Evolutionary conservation across 1,284 basidiomycete genomes (phyloP).

Genomic region (Leccinum pallidistipes): DNA sequence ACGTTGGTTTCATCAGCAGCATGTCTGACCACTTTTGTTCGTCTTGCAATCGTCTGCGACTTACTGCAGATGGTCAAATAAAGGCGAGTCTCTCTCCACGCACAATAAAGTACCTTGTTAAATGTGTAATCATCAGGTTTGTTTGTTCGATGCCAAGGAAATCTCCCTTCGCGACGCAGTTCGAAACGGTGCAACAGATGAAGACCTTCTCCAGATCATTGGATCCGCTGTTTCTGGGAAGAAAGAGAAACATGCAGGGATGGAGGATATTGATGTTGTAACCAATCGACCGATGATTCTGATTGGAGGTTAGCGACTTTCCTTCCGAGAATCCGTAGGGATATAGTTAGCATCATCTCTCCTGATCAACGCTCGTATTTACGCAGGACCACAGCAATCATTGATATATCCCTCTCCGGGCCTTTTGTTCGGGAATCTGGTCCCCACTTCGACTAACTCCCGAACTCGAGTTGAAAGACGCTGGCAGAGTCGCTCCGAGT

Average conservation of each 20-base stretch:
- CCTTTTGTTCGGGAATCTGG: not conserved
- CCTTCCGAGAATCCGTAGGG: conserved; percentile 22
- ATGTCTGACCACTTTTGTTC: conserved; percentile 93
- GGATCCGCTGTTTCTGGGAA: conserved; percentile 70
- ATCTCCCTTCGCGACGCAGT: conserved; percentile 79
- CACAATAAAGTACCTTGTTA: conserved; percentile 3
- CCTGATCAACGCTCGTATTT: conserved; percentile 30
- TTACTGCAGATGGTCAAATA: conserved; percentile 88
- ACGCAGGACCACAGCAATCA: conserved; percentile 22
- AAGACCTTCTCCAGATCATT: conserved; percentile 63
- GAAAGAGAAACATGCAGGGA: conserved; percentile 82
- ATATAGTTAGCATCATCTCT: conserved; percentile 18
- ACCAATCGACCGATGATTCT: conserved; percentile 87
- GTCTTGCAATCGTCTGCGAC: conserved; percentile 79
- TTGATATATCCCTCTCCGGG: conserved; percentile 5
- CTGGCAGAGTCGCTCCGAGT: conserved; percentile 22
- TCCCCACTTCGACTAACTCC: not conserved
- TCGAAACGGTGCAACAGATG: conserved; percentile 63
- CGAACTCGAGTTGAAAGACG: conserved; percentile 19
- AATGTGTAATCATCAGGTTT: conserved; percentile 54
- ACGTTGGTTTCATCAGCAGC: conserved; percentile 86
- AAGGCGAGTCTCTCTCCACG: conserved; percentile 52
- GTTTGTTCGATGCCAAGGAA: conserved; percentile 84
- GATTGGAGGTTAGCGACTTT: conserved; percentile 79
- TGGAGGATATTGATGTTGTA: conserved; percentile 75